These are phyloP conservation scores for Phaffia australis DNA, from an alignment of 768 basidiomycete genomes.

Conservation along the genomic window DNA sequence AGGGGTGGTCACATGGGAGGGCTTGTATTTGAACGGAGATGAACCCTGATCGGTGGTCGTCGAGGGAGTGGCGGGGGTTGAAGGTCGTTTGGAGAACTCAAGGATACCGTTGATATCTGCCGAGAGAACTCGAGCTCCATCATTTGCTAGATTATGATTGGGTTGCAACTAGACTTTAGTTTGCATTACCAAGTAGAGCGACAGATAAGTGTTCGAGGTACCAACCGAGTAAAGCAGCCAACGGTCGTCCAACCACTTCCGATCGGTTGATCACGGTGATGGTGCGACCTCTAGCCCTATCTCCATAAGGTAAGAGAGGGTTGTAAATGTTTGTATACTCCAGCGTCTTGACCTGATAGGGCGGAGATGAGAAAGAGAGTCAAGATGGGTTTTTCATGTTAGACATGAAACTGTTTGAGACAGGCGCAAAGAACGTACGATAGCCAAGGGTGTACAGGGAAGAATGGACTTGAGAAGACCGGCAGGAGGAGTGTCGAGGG, in stretches of 20 bases:
- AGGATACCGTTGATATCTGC: constrained; percentile 93
- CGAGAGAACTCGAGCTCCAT: constrained; percentile 89
- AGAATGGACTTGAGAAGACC: constrained; percentile 92
- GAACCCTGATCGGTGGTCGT: too few relatives aligned
- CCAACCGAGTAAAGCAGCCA: constrained; percentile 67
- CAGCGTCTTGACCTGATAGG: constrained; percentile 57
- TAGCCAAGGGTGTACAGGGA: constrained; percentile 91
- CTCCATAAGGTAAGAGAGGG: constrained; percentile 79
- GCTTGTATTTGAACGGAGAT: constrained; percentile 50
- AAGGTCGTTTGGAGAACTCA: constrained; percentile 90
- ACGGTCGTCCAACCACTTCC: constrained; percentile 91
- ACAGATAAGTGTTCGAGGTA: not conserved
- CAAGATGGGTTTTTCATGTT: too few relatives aligned
- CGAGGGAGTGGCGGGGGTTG: not conserved
- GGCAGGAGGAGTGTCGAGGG: constrained; percentile 47
- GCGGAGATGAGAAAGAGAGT: not conserved
- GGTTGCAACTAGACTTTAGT: not conserved
- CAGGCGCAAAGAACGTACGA: constrained; percentile 41
- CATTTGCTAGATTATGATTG: constrained; percentile 50
- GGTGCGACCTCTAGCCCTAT: constrained; percentile 69
- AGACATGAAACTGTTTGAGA: not conserved
- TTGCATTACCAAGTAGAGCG: not conserved
- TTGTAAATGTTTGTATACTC: constrained; percentile 91
- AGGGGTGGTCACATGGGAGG: constrained; percentile 70
- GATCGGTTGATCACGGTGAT: constrained; percentile 91